Percentiles rank a stretch among this genome's conserved stretches.
Evolutionary conservation across 1,284 basidiomycete genomes (phyloP).

Genomic region (Binderoboletus segoi): DNA sequence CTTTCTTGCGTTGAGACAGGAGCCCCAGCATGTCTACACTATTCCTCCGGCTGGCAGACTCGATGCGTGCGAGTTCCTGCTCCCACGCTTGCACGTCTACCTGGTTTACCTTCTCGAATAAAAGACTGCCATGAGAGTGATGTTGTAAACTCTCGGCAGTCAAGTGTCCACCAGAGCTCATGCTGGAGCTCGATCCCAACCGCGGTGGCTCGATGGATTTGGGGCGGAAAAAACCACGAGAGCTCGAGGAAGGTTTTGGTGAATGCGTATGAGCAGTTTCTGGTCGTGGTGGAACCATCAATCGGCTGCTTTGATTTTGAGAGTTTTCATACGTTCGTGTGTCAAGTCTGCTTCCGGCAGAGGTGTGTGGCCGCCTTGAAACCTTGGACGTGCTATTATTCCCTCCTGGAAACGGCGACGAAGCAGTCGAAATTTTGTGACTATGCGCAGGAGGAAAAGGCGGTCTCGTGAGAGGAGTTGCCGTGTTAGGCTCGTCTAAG

Average conservation of each 20-base stretch:
- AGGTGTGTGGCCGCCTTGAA: conserved; percentile 58
- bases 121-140: conserved; percentile 17
- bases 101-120: conserved; percentile 35
- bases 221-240: conserved; percentile 26
- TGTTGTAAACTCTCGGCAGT: conserved; percentile 27
- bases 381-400: conserved; percentile 20
- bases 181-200: conserved; percentile 36
- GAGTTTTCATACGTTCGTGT: conserved; percentile 15
- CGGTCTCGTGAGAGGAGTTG: conserved; percentile 5
- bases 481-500: conserved; percentile 11
- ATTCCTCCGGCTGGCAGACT: conserved; percentile 59
- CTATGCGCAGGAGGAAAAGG: conserved; percentile 18
- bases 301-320: conserved; percentile 21
- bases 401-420: conserved; percentile 32
- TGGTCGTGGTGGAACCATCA: conserved; percentile 23
- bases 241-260: conserved; percentile 8
- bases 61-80: conserved; percentile 71
- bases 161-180: conserved; percentile 34
- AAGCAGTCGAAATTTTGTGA: conserved; percentile 36
- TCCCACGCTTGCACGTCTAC: conserved; percentile 69
- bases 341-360: conserved; percentile 52
- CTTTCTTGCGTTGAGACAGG: conserved; percentile 49
- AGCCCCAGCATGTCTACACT: conserved; percentile 63
- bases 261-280: conserved; percentile 32
- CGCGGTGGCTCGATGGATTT: conserved; percentile 24